Evolutionary conservation across 768 basidiomycete species (phyloP), one percentile per base, ranked within the genome.

Genomic region (Rhodocollybia butyracea): DNA sequence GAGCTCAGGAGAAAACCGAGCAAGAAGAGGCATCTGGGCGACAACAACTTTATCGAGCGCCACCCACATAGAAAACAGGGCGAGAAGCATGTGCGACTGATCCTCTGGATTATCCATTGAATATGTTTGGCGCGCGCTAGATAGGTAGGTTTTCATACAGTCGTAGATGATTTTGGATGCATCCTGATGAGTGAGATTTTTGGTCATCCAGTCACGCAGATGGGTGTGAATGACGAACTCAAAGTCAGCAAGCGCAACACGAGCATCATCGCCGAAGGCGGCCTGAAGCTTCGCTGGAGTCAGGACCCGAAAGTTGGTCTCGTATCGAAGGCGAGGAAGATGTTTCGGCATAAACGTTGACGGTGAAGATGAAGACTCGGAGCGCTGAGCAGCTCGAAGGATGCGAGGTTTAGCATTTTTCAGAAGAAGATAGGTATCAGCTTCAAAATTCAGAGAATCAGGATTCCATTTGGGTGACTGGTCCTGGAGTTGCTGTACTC

Each of bases 21-120:
- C 40, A 5, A 83, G 63, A 10, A 81, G 66, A 2, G 80, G 75
- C 34, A 65, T 63, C 22, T 68, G 63, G 17, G 36, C 38, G 19
- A 73, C 61, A 2, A 63, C 68, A 13, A 75, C 30, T 24, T 58
- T 68, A 58, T 82, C 80, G 5, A 82, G 64, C 0, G 73, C 76
- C 1, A 76, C 66, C 81, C 81, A 82, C 17, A 82, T 67, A 30
- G 79, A 74, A 22, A 81, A 60, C 30, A 74, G 56, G 4, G 75
- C 75, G 43, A 83, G 61, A 39, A 82, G 57, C 71, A 82, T 76
- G 2, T 74, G 51, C 0, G 79, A 80, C 3, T 66, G 36, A 29
- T 67, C 60, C 55, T 79, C 76, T 7, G 76, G 72, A 41, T 69
- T 76, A 21, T 59, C 57, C 13, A 51, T 46, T 8, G 46, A 30